phyloP scores from a whole-genome alignment of 306 rosid species.

The Casuarina equisetifolia region DNA sequence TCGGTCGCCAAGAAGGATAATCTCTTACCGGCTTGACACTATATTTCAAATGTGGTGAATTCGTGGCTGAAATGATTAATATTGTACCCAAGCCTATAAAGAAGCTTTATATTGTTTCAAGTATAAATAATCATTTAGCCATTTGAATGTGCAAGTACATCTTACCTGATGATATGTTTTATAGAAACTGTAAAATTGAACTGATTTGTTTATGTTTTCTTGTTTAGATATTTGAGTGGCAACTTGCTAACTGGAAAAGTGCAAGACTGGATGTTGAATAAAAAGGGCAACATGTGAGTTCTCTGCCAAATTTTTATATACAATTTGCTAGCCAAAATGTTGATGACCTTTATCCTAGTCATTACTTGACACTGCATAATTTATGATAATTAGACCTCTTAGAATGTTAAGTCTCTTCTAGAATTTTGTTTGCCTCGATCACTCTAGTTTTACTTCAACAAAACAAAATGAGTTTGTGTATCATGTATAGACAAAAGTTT shows the following conservation, averaged over 20 bases:
- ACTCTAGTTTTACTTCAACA: background rate
- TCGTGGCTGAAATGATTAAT: background rate
- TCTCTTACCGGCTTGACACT: background rate
- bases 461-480: background rate
- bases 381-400: background rate
- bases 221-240: conserved; percentile 57
- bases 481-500: too few relatives aligned
- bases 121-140: background rate
- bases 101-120: too few relatives aligned
- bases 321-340: background rate
- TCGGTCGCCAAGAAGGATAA: background rate
- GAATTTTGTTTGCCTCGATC: background rate
- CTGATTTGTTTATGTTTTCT: background rate
- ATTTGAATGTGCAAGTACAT: background rate
- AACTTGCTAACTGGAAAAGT: conserved; percentile 50
- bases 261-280: conserved; percentile 36
- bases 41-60: background rate
- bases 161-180: background rate
- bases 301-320: conserved; percentile 14
- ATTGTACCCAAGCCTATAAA: too few relatives aligned
- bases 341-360: background rate
- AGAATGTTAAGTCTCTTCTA: background rate
- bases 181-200: background rate
- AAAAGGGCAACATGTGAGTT: conserved; percentile 39
- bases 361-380: background rate